Percentiles rank a stretch among this genome's conserved stretches.
Conservation (phyloP, 2,329 filamentous ascomycete species). For the Lachnellula arida region DNA sequence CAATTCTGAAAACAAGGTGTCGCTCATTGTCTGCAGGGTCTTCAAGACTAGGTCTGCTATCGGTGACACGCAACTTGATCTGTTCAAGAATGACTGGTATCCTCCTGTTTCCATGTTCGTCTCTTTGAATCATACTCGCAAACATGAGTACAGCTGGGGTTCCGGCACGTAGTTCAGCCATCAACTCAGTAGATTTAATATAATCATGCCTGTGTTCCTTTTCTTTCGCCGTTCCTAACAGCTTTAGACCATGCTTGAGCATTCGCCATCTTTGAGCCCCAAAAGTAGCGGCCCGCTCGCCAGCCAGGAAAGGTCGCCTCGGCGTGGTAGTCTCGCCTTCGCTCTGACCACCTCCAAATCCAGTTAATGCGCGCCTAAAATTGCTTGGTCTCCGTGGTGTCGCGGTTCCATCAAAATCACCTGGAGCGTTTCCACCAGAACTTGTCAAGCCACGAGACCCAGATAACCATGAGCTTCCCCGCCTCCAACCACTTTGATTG, state of each 20-base stretch:
- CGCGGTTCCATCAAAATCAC: constrained; percentile 48
- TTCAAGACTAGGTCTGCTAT: constrained; percentile 66
- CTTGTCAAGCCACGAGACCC: constrained; percentile 51
- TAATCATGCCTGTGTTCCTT: constrained; percentile 84
- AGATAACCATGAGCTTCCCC: constrained; percentile 42
- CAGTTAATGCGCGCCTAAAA: constrained; percentile 57
- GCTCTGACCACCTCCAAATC: constrained; percentile 56
- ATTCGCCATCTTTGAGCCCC: constrained; percentile 85
- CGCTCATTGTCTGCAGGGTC: constrained; percentile 47
- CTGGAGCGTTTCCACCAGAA: constrained; percentile 44
- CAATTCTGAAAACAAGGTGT: constrained; percentile 84
- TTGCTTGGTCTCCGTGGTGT: constrained; percentile 56
- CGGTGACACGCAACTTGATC: constrained; percentile 79
- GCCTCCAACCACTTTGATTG: constrained; percentile 51
- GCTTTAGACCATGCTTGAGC: constrained; percentile 82
- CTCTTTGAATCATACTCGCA: constrained; percentile 95
- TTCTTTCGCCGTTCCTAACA: constrained; percentile 73
- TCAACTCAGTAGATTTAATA: constrained; percentile 90
- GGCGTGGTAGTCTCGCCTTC: constrained; percentile 60
- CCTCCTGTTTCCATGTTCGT: constrained; percentile 91
- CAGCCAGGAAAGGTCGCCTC: constrained; percentile 52
- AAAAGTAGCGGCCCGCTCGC: constrained; percentile 66
- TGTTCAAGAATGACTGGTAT: constrained; percentile 95
- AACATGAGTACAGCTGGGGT: constrained; percentile 90
- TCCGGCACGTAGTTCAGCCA: constrained; percentile 90